phyloP scores from a whole-genome alignment of 352 stramenopile species.

The Phytopythium chamaehyphon region DNA sequence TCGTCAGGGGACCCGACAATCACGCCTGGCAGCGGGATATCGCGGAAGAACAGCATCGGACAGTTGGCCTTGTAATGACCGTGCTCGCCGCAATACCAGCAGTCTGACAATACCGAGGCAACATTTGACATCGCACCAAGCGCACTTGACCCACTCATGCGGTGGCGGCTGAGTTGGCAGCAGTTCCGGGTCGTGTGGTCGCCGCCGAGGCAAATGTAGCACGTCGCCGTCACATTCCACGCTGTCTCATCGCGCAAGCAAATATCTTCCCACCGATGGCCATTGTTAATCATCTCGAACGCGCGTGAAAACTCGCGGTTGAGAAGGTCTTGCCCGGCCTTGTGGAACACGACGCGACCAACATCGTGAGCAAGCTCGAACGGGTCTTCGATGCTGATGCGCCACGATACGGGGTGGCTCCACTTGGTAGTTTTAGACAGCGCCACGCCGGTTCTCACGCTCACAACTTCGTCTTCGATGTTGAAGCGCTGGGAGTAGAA shows the following conservation, averaged over 20 bases:
- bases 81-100: conserved; percentile 75
- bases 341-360: conserved; percentile 72
- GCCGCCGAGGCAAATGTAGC: conserved; percentile 58
- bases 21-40: conserved; percentile 32
- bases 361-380: conserved; percentile 84
- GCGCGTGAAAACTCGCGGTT: conserved; percentile 55
- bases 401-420: conserved; percentile 61
- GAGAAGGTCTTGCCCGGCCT: conserved; percentile 59
- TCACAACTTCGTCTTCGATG: conserved; percentile 92
- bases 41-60: conserved; percentile 57
- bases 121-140: conserved; percentile 6
- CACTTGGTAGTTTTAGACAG: conserved; percentile 72
- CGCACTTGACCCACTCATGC: not conserved
- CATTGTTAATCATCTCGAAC: conserved; percentile 39
- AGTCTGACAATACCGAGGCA: conserved; percentile 36
- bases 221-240: conserved; percentile 45
- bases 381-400: conserved; percentile 84
- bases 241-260: conserved; percentile 41
- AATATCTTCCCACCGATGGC: conserved; percentile 48
- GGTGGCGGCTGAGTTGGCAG: conserved; percentile 25
- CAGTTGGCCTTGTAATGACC: conserved; percentile 75
- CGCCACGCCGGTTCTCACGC: conserved; percentile 71
- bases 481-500: conserved; percentile 97
- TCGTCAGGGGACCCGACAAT: not conserved
- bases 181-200: conserved; percentile 61